Evolutionary conservation across 2,329 filamentous ascomycete genomes (phyloP), one percentile per base, ranked within the genome.

Genomic region (Tothia fuscella): DNA sequence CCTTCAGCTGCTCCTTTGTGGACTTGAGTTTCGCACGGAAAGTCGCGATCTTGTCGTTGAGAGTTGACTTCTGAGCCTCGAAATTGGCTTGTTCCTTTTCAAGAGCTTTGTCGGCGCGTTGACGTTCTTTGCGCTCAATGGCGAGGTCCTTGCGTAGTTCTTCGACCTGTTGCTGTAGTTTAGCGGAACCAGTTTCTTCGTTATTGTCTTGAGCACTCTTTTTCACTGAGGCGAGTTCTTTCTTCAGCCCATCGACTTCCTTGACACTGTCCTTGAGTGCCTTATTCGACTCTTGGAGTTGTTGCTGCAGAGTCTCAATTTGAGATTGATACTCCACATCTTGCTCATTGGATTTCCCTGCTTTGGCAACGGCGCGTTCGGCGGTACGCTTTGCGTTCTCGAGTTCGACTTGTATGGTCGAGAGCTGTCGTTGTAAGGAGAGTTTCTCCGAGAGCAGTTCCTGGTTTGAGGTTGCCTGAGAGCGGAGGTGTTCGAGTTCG

Each of bases 341-440:
- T 29, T 64, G 63, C 41, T 67, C 64, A 31, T 63, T 72, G 56
- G 55, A 71, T 55, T 56, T 64, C 36, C 63, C 65, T 50, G 61
- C 57, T 49, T 71, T 70, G 1, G 65, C 64, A 4, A 64, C 51
- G 3, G 71, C 71, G 39, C 78, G 74, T 49, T 79, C 74, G 6
- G 73, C 67, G 3, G 77, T 71, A n/a, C 78, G 74, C 57, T 78
- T 89, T 56, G 91, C 84, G 49, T 82, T 84, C 49, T 88, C 84
- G 2, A 94, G 69, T 51, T 93, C 82, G 32, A 85, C 78, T 57
- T 93, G 82, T 2, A 88, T 60, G 2, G 80, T 77, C 53, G 72
- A 80, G 21, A 94, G 60, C 59, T 91, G 83, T 35, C 82, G 78
- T 55, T 91, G 80, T 12, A 95, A 63, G 2, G 80, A 72, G 34